These are phyloP conservation scores for Tetrastigma voinierianum DNA, from an alignment of 164 flowering plant genomes.

Conservation along the genomic window DNA sequence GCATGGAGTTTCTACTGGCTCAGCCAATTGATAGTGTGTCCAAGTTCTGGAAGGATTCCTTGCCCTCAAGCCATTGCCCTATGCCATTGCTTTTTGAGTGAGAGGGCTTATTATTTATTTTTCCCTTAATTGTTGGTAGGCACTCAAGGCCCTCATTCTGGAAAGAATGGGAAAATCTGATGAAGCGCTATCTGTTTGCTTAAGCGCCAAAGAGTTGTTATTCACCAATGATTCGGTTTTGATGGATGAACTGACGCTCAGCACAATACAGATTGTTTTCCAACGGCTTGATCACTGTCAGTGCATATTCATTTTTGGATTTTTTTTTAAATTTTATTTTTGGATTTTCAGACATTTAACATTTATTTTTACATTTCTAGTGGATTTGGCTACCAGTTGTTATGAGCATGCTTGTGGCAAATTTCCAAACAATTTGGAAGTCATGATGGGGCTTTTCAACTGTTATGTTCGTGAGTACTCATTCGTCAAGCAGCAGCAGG, in stretches of 20 bases:
- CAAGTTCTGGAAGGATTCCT: too few species aligned
- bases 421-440: conserved; percentile 69
- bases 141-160: conserved; percentile 77
- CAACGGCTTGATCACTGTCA: conserved; percentile 84
- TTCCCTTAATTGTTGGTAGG: conserved; percentile 31
- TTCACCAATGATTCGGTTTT: conserved; percentile 37
- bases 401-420: conserved; percentile 83
- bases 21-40: too few species aligned
- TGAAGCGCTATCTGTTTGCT: conserved; percentile 71
- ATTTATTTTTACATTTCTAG: conserved; percentile 29
- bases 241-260: conserved; percentile 84
- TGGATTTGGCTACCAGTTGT: conserved; percentile 91
- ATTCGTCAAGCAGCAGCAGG: conserved; percentile 97
- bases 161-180: conserved; percentile 90
- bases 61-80: too few species aligned
- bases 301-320: conserved; percentile 18
- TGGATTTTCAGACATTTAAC: neutral
- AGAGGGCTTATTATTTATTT: neutral
- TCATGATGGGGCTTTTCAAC: conserved; percentile 93
- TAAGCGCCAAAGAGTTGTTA: conserved; percentile 68
- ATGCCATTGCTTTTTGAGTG: neutral
- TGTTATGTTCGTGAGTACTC: conserved; percentile 90
- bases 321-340: neutral
- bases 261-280: conserved; percentile 87
- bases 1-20: too few species aligned